Evolutionary conservation across 1,139 yeast genomes (phyloP).

Genomic region (Blastobotrys petasosporus): DNA sequence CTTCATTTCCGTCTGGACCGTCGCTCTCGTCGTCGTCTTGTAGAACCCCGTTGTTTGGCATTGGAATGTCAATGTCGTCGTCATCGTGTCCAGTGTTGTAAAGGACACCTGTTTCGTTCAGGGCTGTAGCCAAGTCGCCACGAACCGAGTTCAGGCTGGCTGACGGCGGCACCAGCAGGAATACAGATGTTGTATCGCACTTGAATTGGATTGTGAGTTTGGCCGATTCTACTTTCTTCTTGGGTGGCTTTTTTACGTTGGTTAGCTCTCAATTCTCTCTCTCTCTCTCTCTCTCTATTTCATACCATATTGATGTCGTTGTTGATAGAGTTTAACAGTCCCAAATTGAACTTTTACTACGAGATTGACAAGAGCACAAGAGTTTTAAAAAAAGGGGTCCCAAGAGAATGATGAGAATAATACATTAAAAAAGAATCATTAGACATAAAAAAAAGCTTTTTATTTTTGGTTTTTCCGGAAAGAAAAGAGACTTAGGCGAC

Average conservation of each 20-base stretch:
- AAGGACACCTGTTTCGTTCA: constrained; percentile 8
- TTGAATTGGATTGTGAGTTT: constrained; percentile 3
- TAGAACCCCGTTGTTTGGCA: constrained; percentile 21
- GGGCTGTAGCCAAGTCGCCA: constrained; percentile 1
- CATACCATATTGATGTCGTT: neutral
- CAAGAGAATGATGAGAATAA: no score
- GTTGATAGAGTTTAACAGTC: neutral
- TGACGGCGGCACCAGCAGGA: neutral
- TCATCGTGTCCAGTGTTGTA: constrained; percentile 5
- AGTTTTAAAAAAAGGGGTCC: no score
- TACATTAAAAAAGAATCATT: constrained; percentile 2
- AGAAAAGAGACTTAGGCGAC: constrained; percentile 59
- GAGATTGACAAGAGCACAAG: neutral
- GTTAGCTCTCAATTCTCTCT: neutral
- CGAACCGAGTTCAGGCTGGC: neutral
- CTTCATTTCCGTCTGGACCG: constrained; percentile 2
- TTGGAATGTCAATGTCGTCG: constrained; percentile 20
- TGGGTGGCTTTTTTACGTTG: constrained; percentile 4
- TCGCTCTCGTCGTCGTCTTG: constrained; percentile 6
- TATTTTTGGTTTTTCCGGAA: neutral
- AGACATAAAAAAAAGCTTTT: neutral
- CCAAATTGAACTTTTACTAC: neutral
- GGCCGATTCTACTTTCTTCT: neutral
- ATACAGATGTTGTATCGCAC: neutral
- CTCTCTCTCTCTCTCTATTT: neutral